Conservation (phyloP, 495 filamentous ascomycete genomes). For the Aspergillus bertholletiae region DNA sequence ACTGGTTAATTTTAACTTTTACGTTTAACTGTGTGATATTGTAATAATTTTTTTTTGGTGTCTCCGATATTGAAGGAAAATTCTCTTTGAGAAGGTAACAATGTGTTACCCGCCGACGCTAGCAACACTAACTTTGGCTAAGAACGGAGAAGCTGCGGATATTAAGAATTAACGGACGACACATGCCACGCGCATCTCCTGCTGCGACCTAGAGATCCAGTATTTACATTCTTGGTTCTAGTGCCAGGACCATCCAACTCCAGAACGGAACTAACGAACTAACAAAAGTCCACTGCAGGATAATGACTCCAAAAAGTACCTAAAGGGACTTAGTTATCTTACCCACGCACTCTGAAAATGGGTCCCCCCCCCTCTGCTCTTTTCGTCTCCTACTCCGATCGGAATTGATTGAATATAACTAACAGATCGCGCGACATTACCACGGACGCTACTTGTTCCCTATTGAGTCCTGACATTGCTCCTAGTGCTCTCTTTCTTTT, state of each 20-base stretch:
- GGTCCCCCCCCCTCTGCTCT: neutral
- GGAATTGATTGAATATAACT: conserved; percentile 17
- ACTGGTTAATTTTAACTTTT: too few relatives aligned
- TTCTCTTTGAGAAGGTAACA: neutral
- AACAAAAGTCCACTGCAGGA: conserved; percentile 10
- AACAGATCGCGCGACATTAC: conserved; percentile 18
- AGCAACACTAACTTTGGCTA: neutral
- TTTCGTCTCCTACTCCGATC: conserved; percentile 12
- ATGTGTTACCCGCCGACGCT: neutral
- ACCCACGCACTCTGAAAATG: neutral
- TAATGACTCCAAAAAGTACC: conserved; percentile 13
- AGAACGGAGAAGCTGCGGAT: neutral
- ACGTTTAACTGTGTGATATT: too few relatives aligned
- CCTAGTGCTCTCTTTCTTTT: neutral
- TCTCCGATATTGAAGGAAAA: too few relatives aligned
- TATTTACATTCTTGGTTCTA: neutral
- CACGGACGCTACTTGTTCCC: too few relatives aligned
- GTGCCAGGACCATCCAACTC: conserved; percentile 1
- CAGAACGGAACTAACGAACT: neutral
- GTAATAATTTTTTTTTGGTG: too few relatives aligned
- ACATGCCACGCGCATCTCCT: neutral
- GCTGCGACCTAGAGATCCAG: neutral
- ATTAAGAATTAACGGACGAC: neutral
- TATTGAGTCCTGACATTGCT: conserved; percentile 1
- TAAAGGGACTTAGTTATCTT: conserved; percentile 1